These are phyloP conservation scores for Passiflora organensis DNA, from an alignment of 345 rosid genomes.

Conservation along the genomic window DNA sequence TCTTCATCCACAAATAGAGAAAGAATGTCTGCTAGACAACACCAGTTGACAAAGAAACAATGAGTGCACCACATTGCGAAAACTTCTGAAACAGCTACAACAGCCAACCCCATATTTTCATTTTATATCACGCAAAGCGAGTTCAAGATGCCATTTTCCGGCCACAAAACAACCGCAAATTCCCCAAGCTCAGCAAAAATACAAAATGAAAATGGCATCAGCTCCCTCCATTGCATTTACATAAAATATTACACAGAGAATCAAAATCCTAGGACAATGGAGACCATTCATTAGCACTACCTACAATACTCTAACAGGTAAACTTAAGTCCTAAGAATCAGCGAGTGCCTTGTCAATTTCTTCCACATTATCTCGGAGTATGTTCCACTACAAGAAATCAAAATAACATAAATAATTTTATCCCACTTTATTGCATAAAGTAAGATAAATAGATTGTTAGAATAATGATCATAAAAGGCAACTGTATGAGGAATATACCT, in stretches of 20 bases:
- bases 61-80: no score
- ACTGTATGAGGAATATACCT: slow-evolving; percentile 42
- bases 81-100: no score
- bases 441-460: no score
- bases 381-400: slow-evolving; percentile 50
- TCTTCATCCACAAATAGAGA: no score
- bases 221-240: not conserved
- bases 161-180: no score
- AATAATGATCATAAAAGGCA: no score
- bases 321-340: slow-evolving; percentile 24
- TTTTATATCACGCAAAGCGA: no score
- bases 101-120: no score
- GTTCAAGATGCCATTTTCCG: no score
- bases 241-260: not conserved
- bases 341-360: slow-evolving; percentile 64
- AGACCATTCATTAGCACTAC: not conserved
- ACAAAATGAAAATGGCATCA: not conserved
- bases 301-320: not conserved
- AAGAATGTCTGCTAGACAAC: no score
- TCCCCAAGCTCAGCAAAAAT: not conserved
- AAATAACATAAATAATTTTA: not conserved
- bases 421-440: no score
- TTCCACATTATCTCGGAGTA: slow-evolving; percentile 46
- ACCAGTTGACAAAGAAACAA: no score
- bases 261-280: not conserved